phyloP scores from a whole-genome alignment of 768 basidiomycete genomes.

The Calocybe cyanea region DNA sequence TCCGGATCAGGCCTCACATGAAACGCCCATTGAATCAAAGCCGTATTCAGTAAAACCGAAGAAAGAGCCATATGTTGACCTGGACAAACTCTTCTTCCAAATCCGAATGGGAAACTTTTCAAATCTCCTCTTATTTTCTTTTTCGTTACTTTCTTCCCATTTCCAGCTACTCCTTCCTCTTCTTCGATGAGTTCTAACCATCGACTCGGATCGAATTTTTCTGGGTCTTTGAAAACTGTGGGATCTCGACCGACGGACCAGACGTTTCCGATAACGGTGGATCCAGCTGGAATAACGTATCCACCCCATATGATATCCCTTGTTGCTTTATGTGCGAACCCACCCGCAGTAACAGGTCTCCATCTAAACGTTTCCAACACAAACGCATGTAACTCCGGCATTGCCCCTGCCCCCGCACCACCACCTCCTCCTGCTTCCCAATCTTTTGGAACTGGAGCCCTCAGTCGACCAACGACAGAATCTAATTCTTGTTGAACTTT shows the following conservation, averaged over 20 bases:
- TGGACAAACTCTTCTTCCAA: slow-evolving; percentile 63
- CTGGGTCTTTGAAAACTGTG: slow-evolving; percentile 53
- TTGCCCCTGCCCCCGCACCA: neutral
- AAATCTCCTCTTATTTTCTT: slow-evolving; percentile 49
- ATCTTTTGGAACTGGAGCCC: slow-evolving; percentile 12
- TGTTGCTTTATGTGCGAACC: slow-evolving; percentile 62
- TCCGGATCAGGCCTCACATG: slow-evolving; percentile 45
- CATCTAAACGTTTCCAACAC: slow-evolving; percentile 48
- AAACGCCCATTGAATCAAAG: slow-evolving; percentile 66
- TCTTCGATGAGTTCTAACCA: slow-evolving; percentile 37
- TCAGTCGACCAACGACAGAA: slow-evolving; percentile 42
- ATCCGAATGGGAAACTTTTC: slow-evolving; percentile 52
- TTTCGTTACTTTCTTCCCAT: too few species aligned
- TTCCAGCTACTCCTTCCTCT: too few species aligned
- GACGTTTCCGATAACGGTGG: slow-evolving; percentile 56
- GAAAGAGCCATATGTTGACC: slow-evolving; percentile 56
- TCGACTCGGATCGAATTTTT: slow-evolving; percentile 53
- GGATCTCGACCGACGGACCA: slow-evolving; percentile 64
- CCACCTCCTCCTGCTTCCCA: neutral
- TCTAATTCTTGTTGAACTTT: slow-evolving; percentile 55
- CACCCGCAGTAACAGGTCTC: slow-evolving; percentile 48
- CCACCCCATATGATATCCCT: slow-evolving; percentile 57
- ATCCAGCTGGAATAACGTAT: slow-evolving; percentile 51
- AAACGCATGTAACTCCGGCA: slow-evolving; percentile 42
- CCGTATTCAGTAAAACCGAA: slow-evolving; percentile 64